Evolutionary conservation across 2,329 filamentous ascomycete genomes (phyloP).

Genomic region (Plectosphaerella sp.): DNA sequence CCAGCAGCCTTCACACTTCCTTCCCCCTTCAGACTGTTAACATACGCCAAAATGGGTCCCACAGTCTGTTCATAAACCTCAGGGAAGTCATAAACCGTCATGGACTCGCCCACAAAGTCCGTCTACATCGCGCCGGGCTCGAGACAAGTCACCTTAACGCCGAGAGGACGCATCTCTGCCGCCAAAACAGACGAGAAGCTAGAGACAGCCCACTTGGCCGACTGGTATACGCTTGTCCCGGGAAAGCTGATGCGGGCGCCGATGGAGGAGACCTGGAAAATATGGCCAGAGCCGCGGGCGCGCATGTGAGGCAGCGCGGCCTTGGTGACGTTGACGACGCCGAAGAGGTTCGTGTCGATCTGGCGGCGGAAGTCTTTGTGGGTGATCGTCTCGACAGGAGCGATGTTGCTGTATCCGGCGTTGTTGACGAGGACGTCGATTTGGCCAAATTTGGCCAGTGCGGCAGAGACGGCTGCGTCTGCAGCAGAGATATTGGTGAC

Average conservation of each 20-base stretch:
- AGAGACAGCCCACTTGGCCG: constrained; percentile 32
- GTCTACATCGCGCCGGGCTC: constrained; percentile 37
- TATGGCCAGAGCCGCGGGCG: constrained; percentile 15
- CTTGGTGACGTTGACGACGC: constrained; percentile 13
- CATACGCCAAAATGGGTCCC: no score
- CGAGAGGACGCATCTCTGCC: constrained; percentile 26
- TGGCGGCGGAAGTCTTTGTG: constrained; percentile 11
- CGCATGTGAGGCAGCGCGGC: constrained; percentile 10
- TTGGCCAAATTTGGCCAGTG: constrained; percentile 39
- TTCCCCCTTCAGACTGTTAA: constrained; percentile 13
- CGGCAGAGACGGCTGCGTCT: constrained; percentile 27
- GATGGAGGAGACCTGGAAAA: constrained; percentile 34
- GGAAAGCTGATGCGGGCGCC: constrained; percentile 24
- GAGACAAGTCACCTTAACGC: constrained; percentile 31
- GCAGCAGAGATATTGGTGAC: constrained; percentile 42
- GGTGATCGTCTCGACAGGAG: constrained; percentile 10
- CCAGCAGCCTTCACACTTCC: neutral
- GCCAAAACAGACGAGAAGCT: constrained; percentile 31
- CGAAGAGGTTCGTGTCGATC: constrained; percentile 11
- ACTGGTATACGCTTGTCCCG: constrained; percentile 29
- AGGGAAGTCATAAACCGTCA: constrained; percentile 18
- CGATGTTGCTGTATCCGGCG: constrained; percentile 10
- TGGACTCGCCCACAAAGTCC: constrained; percentile 28
- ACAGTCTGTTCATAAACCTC: constrained; percentile 30
- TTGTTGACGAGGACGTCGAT: constrained; percentile 15